Percentiles rank a stretch among this genome's conserved stretches.
These are phyloP conservation scores for Coelastrella sp. DNA, from an alignment of 139 green algal genomes.

Conservation along the genomic window DNA sequence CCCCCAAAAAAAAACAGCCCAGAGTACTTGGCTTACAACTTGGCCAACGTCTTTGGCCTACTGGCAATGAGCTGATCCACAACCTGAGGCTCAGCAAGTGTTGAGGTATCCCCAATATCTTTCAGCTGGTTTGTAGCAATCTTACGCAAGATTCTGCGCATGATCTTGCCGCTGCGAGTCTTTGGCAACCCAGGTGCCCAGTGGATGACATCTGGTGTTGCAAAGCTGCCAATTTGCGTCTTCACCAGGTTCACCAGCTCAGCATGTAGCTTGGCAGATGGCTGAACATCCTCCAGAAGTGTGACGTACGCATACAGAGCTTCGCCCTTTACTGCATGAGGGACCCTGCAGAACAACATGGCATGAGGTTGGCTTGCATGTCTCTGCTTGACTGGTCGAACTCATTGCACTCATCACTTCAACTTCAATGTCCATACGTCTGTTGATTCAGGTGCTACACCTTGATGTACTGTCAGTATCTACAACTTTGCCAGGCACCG, in stretches of 20 bases:
- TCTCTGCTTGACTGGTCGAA: no score
- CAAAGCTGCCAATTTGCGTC: constrained; percentile 86
- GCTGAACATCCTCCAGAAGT: constrained; percentile 72
- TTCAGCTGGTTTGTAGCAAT: constrained; percentile 76
- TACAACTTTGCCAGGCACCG: no score
- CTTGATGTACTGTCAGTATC: no score
- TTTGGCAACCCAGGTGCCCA: constrained; percentile 92
- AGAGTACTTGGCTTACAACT: not conserved
- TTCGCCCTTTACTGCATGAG: constrained; percentile 94
- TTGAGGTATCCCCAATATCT: constrained; percentile 83
- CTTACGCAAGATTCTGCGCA: constrained; percentile 92
- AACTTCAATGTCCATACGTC: no score
- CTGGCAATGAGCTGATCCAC: constrained; percentile 83
- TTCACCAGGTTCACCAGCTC: constrained; percentile 65
- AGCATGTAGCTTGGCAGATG: constrained; percentile 73
- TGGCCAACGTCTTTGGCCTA: constrained; percentile 18
- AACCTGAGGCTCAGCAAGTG: constrained; percentile 86
- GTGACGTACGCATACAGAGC: constrained; percentile 98
- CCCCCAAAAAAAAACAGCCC: not conserved
- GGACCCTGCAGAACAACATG: constrained; percentile 59
- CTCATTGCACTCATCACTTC: no score
- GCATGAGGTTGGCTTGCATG: no score
- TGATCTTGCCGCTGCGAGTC: constrained; percentile 95
- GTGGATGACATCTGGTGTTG: constrained; percentile 96
- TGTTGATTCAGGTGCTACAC: no score